phyloP scores from a whole-genome alignment of 1,284 basidiomycete species.

The Phylloporus sp. region DNA sequence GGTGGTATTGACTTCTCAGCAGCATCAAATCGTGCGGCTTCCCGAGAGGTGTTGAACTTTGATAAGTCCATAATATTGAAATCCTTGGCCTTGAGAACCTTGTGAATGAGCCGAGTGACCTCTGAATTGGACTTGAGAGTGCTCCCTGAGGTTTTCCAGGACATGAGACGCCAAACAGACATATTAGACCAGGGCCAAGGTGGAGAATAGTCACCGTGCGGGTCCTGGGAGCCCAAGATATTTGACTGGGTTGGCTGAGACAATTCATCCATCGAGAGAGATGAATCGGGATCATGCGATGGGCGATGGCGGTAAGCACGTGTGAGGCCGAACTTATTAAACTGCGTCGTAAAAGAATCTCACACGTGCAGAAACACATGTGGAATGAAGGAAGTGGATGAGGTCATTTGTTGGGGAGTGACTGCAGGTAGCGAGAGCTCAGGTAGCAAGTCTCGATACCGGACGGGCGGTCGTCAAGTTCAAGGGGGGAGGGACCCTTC shows the following conservation, averaged over 20 bases:
- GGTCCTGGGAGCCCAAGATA: no score
- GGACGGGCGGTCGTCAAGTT: background rate
- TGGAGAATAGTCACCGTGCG: background rate
- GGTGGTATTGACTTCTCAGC: background rate
- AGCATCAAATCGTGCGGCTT: background rate
- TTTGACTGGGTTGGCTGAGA: no score
- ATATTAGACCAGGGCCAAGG: background rate
- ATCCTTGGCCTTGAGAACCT: conserved; percentile 7
- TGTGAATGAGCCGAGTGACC: background rate
- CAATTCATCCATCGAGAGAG: background rate
- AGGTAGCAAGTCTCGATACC: background rate
- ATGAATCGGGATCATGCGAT: background rate
- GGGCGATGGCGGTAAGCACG: background rate
- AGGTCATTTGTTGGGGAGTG: background rate
- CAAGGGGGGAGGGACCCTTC: background rate
- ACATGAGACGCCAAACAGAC: background rate
- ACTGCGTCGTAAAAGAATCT: background rate
- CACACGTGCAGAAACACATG: no score
- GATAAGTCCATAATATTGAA: background rate
- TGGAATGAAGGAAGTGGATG: no score
- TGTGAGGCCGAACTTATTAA: background rate
- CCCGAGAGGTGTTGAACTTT: background rate
- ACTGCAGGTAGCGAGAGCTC: background rate
- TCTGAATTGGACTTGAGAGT: no score
- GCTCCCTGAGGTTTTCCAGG: no score